Conservation (phyloP, 129 eudicot genomes). For the Centella asiatica region DNA sequence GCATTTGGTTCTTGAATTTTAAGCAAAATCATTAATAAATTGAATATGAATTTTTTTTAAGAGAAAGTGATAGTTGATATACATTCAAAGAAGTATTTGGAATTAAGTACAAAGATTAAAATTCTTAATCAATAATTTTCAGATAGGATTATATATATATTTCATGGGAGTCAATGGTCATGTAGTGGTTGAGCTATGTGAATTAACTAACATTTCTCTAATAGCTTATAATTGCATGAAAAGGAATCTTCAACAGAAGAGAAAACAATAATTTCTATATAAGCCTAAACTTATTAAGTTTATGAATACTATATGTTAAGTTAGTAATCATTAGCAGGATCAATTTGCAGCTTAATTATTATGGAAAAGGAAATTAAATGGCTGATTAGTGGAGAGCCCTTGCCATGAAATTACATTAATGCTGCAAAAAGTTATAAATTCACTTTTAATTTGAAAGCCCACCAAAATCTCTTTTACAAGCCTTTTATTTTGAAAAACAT, state of each 20-base stretch:
- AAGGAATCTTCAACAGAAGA: neutral
- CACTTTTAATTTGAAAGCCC: neutral
- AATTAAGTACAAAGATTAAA: too few relatives aligned
- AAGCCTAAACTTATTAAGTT: neutral
- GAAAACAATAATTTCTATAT: too few relatives aligned
- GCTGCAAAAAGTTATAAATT: neutral
- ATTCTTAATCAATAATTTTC: too few relatives aligned
- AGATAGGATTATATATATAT: neutral
- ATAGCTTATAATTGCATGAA: neutral
- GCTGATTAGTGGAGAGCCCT: neutral
- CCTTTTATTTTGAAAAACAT: neutral
- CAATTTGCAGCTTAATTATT: neutral
- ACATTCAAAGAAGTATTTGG: neutral
- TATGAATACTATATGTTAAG: neutral
- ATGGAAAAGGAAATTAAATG: neutral
- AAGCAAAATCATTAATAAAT: slow-evolving; percentile 35
- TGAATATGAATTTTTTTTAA: slow-evolving; percentile 24
- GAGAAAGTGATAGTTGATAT: slow-evolving; percentile 40
- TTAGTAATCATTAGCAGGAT: neutral
- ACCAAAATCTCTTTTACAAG: neutral
- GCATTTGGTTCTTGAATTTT: slow-evolving; percentile 38
- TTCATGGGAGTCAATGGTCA: slow-evolving; percentile 9
- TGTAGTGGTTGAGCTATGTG: neutral
- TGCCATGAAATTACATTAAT: neutral
- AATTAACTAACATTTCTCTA: neutral